phyloP scores from a whole-genome alignment of 2,329 filamentous ascomycete genomes.

The Emydomyces testavorans region DNA sequence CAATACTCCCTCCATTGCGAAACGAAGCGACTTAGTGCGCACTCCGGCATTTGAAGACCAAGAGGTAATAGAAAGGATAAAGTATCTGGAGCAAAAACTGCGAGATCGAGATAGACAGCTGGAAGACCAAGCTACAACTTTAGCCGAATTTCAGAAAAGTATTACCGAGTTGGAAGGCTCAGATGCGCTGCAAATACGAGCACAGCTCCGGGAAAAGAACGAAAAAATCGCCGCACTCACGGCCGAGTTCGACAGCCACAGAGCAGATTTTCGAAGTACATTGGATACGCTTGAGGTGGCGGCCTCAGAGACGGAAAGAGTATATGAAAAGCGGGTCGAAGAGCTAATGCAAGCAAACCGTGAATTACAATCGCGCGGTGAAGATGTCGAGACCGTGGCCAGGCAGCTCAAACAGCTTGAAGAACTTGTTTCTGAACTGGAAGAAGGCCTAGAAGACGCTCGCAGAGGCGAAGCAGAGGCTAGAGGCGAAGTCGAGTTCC shows the following conservation, averaged over 20 bases:
- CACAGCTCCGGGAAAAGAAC: conserved; percentile 85
- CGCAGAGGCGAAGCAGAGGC: conserved; percentile 89
- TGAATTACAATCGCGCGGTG: conserved; percentile 67
- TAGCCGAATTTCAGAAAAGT: conserved; percentile 82
- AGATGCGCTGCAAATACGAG: conserved; percentile 64
- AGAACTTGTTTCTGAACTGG: conserved; percentile 89
- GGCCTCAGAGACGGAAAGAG: conserved; percentile 82
- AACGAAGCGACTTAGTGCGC: conserved; percentile 24
- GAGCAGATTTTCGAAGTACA: conserved; percentile 91
- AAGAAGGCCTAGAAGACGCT: conserved; percentile 92
- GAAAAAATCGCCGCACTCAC: conserved; percentile 91
- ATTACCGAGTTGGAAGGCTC: conserved; percentile 72
- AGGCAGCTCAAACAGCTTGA: conserved; percentile 88
- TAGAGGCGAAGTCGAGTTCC: conserved; percentile 86
- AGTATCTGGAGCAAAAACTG: conserved; percentile 59
- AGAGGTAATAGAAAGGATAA: conserved; percentile 58
- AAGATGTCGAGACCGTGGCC: conserved; percentile 86
- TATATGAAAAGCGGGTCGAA: conserved; percentile 60
- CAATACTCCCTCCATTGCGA: conserved; percentile 24
- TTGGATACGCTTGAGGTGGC: conserved; percentile 94
- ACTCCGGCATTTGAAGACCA: conserved; percentile 16
- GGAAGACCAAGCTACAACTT: conserved; percentile 69
- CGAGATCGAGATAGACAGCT: conserved; percentile 77
- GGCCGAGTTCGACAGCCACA: conserved; percentile 84
- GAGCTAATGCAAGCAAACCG: conserved; percentile 66